Base-by-base conservation (phyloP, 345 rosid genomes). In the Schrenkiella parvula region DNA sequence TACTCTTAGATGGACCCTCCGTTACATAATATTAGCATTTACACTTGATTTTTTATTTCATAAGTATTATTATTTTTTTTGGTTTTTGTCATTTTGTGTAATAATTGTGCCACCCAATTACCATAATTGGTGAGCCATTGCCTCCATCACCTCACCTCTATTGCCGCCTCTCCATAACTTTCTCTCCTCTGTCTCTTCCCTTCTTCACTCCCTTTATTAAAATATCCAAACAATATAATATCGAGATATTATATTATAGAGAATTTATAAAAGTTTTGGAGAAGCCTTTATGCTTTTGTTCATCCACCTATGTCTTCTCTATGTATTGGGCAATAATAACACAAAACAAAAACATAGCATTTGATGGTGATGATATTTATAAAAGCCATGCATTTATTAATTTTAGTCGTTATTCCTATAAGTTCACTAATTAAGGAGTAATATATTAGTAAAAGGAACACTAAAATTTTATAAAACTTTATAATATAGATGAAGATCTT, bases 71-170 rank as follows among this genome's bases (percentile, higher is more conserved):
- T 50, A 34, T 14, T 64, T 43, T 25, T 35, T 60, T 60, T 39
- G 35, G 23, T 25, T 44, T 58, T 74, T 74, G 78, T 74, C 72
- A 38, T 57, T 39, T 73, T 57, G 53, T 73, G 72, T 47, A 58
- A 74, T 74, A 19, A 74, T 38, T 57, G 21, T 65, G 66, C 77
- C 77, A 65, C 59, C 77, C 51, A 73, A 73, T 66, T 38, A 19
- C 65, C 77, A 73, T 73, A 43, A 64, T 55, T 64, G 47, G 71
- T 19, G 64, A 73, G 66, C 66, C 78, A 74, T 8, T 74, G 46
- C 61, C 1, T 43, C 44, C 53, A 58, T 74, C 66, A 29, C 72
- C 60, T 65, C 77, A 73, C 19, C 59, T 65, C 72, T 57, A 21
- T 46, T 66, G 66, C 72, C 59, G 58, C 29, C 66, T 66, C 70